Evolutionary conservation across 768 basidiomycete species (phyloP).

Genomic region (Tricholoma saponaceum): DNA sequence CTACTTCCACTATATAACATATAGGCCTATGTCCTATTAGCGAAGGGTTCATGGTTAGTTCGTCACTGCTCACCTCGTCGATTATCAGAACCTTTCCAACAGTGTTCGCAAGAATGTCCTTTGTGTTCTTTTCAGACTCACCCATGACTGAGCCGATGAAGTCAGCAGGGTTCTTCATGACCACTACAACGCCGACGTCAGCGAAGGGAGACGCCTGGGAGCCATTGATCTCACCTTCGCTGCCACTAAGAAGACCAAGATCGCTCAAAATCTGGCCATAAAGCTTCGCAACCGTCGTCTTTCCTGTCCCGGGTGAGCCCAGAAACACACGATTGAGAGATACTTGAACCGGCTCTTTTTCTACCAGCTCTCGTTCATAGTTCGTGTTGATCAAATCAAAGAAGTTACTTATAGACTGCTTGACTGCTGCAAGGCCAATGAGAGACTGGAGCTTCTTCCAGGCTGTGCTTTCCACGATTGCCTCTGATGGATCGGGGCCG

Average conservation of each 20-base stretch:
- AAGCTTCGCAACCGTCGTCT: conserved; percentile 64
- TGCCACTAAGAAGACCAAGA: conserved; percentile 62
- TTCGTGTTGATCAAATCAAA: conserved; percentile 46
- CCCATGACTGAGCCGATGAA: conserved; percentile 60
- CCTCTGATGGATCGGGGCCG: conserved; percentile 57
- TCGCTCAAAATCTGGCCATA: conserved; percentile 64
- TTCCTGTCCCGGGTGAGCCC: conserved; percentile 69
- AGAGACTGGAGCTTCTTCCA: conserved; percentile 51
- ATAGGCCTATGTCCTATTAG: conserved; percentile 46
- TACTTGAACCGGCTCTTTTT: conserved; percentile 46
- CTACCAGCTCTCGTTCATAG: conserved; percentile 55
- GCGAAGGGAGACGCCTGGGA: background rate
- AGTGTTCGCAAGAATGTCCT: conserved; percentile 52
- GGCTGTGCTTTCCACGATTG: conserved; percentile 37
- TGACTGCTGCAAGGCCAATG: conserved; percentile 55
- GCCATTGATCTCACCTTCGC: conserved; percentile 47
- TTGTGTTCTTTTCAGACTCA: conserved; percentile 61
- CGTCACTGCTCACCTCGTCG: conserved; percentile 46
- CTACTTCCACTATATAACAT: conserved; percentile 54
- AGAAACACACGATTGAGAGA: conserved; percentile 64
- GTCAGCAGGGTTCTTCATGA: conserved; percentile 65
- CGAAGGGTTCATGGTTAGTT: background rate
- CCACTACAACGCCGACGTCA: conserved; percentile 33
- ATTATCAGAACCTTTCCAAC: conserved; percentile 68
- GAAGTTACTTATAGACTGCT: conserved; percentile 46